phyloP scores from a whole-genome alignment of 352 stramenopile species.

The Globisporangium carolinianum region DNA sequence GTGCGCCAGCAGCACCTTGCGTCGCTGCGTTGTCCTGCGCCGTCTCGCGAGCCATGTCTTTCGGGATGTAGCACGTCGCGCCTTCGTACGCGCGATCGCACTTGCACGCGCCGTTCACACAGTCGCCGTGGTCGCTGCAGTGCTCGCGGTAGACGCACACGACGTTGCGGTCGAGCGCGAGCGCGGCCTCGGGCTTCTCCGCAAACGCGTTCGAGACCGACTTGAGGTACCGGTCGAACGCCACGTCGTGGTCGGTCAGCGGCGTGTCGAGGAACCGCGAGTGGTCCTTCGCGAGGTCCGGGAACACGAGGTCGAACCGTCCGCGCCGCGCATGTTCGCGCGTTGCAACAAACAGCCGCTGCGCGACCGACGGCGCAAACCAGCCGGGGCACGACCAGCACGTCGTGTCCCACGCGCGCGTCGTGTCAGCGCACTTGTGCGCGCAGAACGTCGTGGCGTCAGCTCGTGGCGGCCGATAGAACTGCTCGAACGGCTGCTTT shows the following conservation, averaged over 20 bases:
- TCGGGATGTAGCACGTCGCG: slow-evolving; percentile 75
- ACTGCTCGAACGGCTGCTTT: slow-evolving; percentile 48
- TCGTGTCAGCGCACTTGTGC: slow-evolving; percentile 56
- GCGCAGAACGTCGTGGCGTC: slow-evolving; percentile 31
- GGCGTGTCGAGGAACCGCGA: slow-evolving; percentile 47
- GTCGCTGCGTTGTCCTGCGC: slow-evolving; percentile 16
- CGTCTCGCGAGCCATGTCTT: slow-evolving; percentile 36
- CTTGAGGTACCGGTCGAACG: slow-evolving; percentile 69
- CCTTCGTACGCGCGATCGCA: slow-evolving; percentile 75
- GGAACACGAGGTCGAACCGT: slow-evolving; percentile 64
- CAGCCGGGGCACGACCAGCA: slow-evolving; percentile 77
- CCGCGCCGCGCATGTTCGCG: slow-evolving; percentile 66
- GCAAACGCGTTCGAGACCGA: slow-evolving; percentile 51
- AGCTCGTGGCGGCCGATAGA: slow-evolving; percentile 35
- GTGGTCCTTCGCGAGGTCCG: slow-evolving; percentile 49
- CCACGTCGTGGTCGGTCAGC: slow-evolving; percentile 55
- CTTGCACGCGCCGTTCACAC: slow-evolving; percentile 67
- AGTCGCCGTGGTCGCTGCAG: slow-evolving; percentile 77
- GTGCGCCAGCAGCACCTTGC: slow-evolving; percentile 11
- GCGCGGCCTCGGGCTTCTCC: slow-evolving; percentile 18
- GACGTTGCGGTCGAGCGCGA: slow-evolving; percentile 28
- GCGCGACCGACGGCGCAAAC: slow-evolving; percentile 56
- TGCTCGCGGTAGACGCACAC: slow-evolving; percentile 74
- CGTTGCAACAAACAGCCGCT: slow-evolving; percentile 39
- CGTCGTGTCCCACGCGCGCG: slow-evolving; percentile 48